Evolutionary conservation across 345 rosid genomes (phyloP).

Genomic region (Psidium guajava): DNA sequence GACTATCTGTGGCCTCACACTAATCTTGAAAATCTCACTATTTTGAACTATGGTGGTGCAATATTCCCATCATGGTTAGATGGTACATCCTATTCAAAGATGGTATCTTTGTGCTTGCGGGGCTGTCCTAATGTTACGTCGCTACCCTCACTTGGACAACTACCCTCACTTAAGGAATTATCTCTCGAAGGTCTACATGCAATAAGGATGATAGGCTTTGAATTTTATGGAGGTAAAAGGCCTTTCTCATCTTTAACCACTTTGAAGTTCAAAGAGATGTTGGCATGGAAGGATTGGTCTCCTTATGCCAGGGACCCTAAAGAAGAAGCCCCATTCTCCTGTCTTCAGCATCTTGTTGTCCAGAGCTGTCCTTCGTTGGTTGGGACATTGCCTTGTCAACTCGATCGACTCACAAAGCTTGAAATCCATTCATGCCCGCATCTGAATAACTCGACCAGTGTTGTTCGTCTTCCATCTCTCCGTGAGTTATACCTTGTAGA

Average conservation of each 20-base stretch:
- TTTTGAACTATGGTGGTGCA: neutral
- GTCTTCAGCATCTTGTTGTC: neutral
- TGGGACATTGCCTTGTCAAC: neutral
- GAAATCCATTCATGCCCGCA: neutral
- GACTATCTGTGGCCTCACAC: neutral
- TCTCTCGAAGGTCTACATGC: neutral
- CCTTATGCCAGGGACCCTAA: neutral
- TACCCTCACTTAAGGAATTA: neutral
- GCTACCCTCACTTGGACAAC: neutral
- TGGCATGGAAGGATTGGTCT: neutral
- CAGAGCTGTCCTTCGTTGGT: fast-evolving
- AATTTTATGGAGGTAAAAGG: neutral
- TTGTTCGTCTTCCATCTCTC: neutral
- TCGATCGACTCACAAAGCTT: neutral
- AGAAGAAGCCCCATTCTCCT: neutral
- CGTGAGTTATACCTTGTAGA: neutral
- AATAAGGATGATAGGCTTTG: neutral
- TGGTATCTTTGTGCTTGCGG: neutral
- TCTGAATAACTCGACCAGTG: neutral
- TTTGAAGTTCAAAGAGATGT: neutral
- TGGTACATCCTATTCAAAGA: neutral
- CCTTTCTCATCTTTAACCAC: neutral
- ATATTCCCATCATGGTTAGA: neutral
- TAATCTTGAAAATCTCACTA: neutral
- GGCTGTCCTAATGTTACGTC: neutral